Base-by-base conservation (phyloP, 2,329 filamentous ascomycete species). In the Phymatotrichopsis omnivora region DNA sequence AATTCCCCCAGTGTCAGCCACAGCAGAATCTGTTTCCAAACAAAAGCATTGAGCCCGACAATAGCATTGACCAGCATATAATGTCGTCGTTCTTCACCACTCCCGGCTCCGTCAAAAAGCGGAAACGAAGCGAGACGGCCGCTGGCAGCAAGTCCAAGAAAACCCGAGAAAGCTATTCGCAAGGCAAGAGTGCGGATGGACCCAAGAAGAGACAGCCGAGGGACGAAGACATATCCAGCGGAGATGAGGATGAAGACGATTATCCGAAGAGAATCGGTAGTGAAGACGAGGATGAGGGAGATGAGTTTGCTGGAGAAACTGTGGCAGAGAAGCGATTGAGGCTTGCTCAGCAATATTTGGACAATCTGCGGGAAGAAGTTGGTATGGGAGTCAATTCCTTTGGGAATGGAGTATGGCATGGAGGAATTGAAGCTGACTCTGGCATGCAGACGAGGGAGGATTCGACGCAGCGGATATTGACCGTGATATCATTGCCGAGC, bases 71-170 rank as follows among this genome's bases (percentile, higher is more conserved):
- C 16, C 10, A 11, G 8, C 32, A 35, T 17, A 44, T 20, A 33
- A 93, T 93, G 87, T 93, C 89, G 60, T 94, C 87, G 29, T 98
- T 96, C 67, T 98, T 98, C 67, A 94, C 87, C 40, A 70, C 81
- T 29, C 86, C 91, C 5, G 82, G 82, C 30, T 81, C 82, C 39
- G 82, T 89, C 61, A 85, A 84, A 68, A 96, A 96, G 73, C 74
- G 91, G 59, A 96, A 96, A 72, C 75, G 87, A 51, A 60, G 69
- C 5, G 64, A 68, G 45, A 70, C 72, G 20, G 65, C 57, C 57
- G 37, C 63, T 52, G 47, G 54, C 22, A 59, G 60, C 49, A 71
- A 60, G 56, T 65, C 54, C 62, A 67, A 57, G 69, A 68, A 60
- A 59, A 64, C 28, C 51, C 61, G 58, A 56, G 60, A 48, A 60